Conservation (phyloP, 1,139 yeast species). For the Blastobotrys illinoisensis region DNA sequence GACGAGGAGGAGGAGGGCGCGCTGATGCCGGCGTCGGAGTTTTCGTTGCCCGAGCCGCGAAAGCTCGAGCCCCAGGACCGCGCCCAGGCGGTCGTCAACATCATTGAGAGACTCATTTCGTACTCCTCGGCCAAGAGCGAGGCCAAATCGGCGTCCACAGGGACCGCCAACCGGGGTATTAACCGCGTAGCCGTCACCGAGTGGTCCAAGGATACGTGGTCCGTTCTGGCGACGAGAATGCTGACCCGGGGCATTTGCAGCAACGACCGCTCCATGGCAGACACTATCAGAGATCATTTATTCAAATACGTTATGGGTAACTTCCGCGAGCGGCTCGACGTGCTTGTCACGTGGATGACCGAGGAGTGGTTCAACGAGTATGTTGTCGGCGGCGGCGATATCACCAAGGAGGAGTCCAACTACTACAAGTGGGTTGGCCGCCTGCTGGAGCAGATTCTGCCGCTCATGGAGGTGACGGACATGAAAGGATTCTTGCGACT, state of each 20-base stretch:
- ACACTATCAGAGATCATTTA: constrained; percentile 56
- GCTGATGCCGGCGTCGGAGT: constrained; percentile 35
- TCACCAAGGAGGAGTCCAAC: constrained; percentile 15
- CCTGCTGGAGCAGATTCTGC: constrained; percentile 73
- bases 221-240: constrained; percentile 64
- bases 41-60: constrained; percentile 53
- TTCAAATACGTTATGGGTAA: constrained; percentile 70
- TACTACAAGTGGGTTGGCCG: constrained; percentile 58
- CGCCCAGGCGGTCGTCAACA: constrained; percentile 22
- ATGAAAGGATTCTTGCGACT: constrained; percentile 74
- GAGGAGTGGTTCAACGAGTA: constrained; percentile 89
- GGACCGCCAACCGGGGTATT: constrained; percentile 27
- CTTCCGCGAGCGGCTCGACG: constrained; percentile 65
- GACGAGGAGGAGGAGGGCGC: constrained; percentile 19
- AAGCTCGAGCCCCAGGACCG: constrained; percentile 22
- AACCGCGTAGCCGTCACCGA: constrained; percentile 33
- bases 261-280: constrained; percentile 10
- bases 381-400: constrained; percentile 27
- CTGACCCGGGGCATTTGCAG: constrained; percentile 67
- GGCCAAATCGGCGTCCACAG: constrained; percentile 19
- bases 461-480: constrained; percentile 76
- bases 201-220: constrained; percentile 76
- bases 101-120: constrained; percentile 28
- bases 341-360: constrained; percentile 87
- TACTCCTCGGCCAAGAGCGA: constrained; percentile 21